A percentile compares a stretch with the other conserved stretches of the same genome.
phyloP scores from a whole-genome alignment of 2,329 filamentous ascomycete genomes.

The Ceratocystis destructans region DNA sequence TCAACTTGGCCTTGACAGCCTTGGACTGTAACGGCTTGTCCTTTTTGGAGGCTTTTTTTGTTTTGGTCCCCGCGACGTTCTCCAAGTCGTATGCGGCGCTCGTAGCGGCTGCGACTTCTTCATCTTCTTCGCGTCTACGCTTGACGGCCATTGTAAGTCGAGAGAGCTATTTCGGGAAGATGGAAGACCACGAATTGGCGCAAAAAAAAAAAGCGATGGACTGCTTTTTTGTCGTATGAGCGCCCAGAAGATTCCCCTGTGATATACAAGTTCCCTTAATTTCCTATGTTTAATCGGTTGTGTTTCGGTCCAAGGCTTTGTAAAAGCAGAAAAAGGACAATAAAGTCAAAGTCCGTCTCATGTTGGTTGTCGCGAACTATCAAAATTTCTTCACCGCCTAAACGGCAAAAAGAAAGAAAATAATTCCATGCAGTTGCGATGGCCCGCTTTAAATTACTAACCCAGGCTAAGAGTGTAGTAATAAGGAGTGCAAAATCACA shows the following conservation, averaged over 20 bases:
- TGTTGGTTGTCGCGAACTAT: conserved; percentile 11
- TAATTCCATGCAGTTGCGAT: neutral
- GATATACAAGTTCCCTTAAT: too few relatives aligned
- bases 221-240: too few relatives aligned
- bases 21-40: conserved; percentile 22
- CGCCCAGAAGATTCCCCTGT: too few relatives aligned
- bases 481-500: too few relatives aligned
- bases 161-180: neutral
- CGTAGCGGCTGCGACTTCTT: conserved; percentile 21
- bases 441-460: neutral
- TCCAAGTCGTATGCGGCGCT: conserved; percentile 21
- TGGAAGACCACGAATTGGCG: too few relatives aligned
- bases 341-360: neutral
- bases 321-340: neutral
- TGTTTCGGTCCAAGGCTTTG: neutral
- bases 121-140: conserved; percentile 21
- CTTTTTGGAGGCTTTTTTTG: conserved; percentile 21
- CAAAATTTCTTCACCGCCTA: conserved; percentile 18
- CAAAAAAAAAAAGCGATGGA: too few relatives aligned
- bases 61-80: conserved; percentile 22
- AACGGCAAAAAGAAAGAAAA: conserved; percentile 11
- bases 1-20: conserved; percentile 15
- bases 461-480: neutral
- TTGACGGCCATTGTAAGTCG: conserved; percentile 13
- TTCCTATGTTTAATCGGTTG: too few relatives aligned